phyloP scores from a whole-genome alignment of 768 basidiomycete species.

The Auricularia cornea region DNA sequence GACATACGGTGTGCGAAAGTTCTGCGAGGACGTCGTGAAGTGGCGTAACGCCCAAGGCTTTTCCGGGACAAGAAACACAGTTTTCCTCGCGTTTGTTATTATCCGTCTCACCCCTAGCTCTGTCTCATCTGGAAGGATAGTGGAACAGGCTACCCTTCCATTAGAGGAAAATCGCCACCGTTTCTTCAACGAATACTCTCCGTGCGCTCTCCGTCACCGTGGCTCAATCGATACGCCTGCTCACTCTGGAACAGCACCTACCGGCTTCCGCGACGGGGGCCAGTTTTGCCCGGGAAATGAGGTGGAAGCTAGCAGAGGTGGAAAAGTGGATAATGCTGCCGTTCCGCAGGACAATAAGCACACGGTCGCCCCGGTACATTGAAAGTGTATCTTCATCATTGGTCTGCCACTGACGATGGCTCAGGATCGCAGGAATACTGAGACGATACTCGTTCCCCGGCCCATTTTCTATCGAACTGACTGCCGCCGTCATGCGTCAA shows the following conservation, averaged over 20 bases:
- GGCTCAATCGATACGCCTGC: not conserved
- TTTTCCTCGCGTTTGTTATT: not conserved
- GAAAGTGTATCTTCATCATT: not conserved
- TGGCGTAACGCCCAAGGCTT: not conserved
- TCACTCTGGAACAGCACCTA: not conserved
- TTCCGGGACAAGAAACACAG: not conserved
- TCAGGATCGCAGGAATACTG: constrained; percentile 30
- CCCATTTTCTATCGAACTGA: constrained; percentile 48
- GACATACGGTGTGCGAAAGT: not conserved
- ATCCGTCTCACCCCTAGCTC: not conserved
- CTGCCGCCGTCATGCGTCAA: constrained; percentile 53
- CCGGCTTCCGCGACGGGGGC: not conserved
- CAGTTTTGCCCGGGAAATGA: not conserved
- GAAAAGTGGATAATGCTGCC: not conserved
- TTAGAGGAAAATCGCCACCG: not conserved
- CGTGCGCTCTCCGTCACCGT: not conserved
- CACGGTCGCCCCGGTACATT: not conserved
- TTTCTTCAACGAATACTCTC: not conserved
- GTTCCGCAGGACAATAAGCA: too few species aligned
- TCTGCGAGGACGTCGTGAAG: not conserved
- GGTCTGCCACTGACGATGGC: not conserved
- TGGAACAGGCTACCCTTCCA: not conserved
- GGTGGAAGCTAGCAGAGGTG: not conserved
- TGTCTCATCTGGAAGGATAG: not conserved
- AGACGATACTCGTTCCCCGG: constrained; percentile 44